Base-by-base conservation (phyloP, 1,139 yeast genomes). In the Lodderomyces pseudojiufengensis region DNA sequence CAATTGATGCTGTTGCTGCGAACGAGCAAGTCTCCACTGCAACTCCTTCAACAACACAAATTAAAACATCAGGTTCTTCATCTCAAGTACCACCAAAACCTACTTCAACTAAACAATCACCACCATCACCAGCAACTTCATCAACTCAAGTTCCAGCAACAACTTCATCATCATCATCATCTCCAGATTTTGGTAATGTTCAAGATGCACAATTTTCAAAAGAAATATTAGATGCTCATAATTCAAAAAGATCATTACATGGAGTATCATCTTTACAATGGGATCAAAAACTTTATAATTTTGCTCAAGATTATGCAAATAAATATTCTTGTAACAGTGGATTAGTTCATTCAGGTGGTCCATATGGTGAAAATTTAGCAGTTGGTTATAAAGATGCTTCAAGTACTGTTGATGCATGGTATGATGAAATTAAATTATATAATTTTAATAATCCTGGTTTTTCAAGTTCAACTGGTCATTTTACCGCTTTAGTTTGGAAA, bases 401-500 rank as follows among this genome's bases (percentile, higher is more conserved):
- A 16, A 38, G 59, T 31, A 86, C 87, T 32, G 80, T 85, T 40
- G 71, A 76, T 31, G 95, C 92, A 37, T 88, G 96, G 97, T 87
- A 85, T 68, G 61, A 68, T 45, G 95, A 86, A 65, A 79, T 79
- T 48, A 46, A 53, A 9, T 46, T 57, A 39, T 86, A 84, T 69
- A 66, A 79, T 63, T n/a, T n/a, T n/a, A n/a, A n/a, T n/a, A n/a
- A n/a, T n/a, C n/a, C n/a, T n/a, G n/a, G n/a, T n/a, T n/a, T n/a
- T n/a, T n/a, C n/a, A n/a, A n/a, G n/a, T n/a, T n/a, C n/a, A 5
- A 18, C 20, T 5, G 81, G 84, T 45, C 96, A 87, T 63, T 87
- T 86, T 69, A 85, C 95, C 29, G 95, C 84, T 61, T 73, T 87
- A 45, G 81, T 87, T 35, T 87, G 96, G 95, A 80, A 79, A 59